Evolutionary conservation across 306 rosid genomes (phyloP).

Genomic region (Begonia masoniana): DNA sequence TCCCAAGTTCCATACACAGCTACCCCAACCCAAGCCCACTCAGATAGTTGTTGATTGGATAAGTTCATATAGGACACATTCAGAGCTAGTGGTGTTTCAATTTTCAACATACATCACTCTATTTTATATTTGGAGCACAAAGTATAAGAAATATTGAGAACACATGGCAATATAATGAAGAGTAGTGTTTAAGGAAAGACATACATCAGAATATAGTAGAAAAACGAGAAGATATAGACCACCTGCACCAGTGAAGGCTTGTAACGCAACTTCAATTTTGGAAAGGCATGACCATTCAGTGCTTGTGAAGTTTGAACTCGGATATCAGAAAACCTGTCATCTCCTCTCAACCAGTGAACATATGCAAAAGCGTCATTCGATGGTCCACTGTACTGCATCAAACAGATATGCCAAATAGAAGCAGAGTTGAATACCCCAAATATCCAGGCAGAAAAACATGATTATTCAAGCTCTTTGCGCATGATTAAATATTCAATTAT

Average conservation of each 20-base stretch:
- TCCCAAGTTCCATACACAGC: no score
- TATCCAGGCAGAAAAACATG: background rate
- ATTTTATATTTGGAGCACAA: no score
- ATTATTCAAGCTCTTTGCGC: background rate
- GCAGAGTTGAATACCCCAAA: background rate
- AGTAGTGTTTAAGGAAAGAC: no score
- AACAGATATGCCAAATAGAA: background rate
- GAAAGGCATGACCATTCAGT: constrained; percentile 65
- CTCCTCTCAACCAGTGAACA: constrained; percentile 73
- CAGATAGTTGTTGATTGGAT: no score
- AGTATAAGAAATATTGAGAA: no score
- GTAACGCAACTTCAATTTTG: constrained; percentile 74
- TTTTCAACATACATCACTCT: no score
- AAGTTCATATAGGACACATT: no score
- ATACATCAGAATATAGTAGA: background rate
- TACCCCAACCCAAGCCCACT: no score
- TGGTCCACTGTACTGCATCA: constrained; percentile 85
- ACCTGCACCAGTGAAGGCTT: constrained; percentile 90
- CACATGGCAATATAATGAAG: no score
- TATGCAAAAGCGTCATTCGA: constrained; percentile 62
- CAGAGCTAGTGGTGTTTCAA: no score
- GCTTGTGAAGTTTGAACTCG: constrained; percentile 71
- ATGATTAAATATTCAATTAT: background rate
- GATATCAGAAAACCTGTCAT: constrained; percentile 55
- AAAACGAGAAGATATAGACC: constrained; percentile 9